These are phyloP conservation scores for Thuja plicata DNA, from an alignment of 83 land plant genomes.

Conservation along the genomic window DNA sequence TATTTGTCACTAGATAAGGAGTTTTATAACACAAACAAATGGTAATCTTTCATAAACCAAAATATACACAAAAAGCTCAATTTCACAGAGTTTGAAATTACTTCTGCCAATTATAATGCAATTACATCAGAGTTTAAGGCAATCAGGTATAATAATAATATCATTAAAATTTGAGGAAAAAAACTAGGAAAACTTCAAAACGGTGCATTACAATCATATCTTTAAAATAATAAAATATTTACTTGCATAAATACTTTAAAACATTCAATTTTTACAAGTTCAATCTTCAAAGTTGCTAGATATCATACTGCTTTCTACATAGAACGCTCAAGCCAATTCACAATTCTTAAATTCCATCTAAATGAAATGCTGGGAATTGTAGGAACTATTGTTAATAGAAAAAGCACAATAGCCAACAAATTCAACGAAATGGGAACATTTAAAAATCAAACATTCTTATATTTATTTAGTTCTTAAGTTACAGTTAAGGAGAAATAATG, in stretches of 20 bases:
- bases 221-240: too few species aligned
- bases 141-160: background rate
- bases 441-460: too few species aligned
- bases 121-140: background rate
- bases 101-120: background rate
- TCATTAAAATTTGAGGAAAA: background rate
- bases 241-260: background rate
- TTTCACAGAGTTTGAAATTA: background rate
- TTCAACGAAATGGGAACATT: background rate
- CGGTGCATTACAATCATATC: background rate
- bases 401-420: background rate
- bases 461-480: background rate
- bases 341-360: background rate
- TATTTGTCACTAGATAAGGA: background rate
- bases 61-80: background rate
- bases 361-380: background rate
- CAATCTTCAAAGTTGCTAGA: background rate
- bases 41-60: background rate
- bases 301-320: background rate
- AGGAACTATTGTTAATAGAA: background rate
- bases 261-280: too few species aligned
- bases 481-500: background rate
- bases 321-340: background rate
- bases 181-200: too few species aligned
- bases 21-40: background rate